Conservation (phyloP, 768 basidiomycete genomes). For the Glaciozyma antarctica region DNA sequence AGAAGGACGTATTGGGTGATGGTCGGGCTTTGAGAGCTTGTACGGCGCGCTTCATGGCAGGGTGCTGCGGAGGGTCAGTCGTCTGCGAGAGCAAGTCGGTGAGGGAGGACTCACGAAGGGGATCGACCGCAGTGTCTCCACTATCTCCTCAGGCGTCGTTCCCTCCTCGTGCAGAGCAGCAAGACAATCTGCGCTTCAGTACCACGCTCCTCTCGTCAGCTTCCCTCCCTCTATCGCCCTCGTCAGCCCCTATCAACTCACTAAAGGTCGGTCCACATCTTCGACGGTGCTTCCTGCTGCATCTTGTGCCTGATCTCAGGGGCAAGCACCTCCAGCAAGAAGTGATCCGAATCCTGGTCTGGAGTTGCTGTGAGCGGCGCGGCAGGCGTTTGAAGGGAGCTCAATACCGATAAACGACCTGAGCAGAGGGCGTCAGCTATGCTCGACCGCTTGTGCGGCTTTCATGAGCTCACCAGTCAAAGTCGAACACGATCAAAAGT, state of each 20-base stretch:
- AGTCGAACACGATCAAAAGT: slow-evolving; percentile 73
- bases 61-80: slow-evolving; percentile 54
- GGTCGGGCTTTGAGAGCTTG: slow-evolving; percentile 57
- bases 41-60: slow-evolving; percentile 88
- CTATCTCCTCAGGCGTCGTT: slow-evolving; percentile 62
- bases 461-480: slow-evolving; percentile 63
- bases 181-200: slow-evolving; percentile 55
- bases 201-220: not conserved
- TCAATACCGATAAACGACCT: not conserved
- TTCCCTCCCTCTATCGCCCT: not conserved
- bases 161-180: slow-evolving; percentile 62
- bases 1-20: slow-evolving; percentile 53
- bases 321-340: slow-evolving; percentile 65
- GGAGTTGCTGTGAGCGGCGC: slow-evolving; percentile 44
- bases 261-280: slow-evolving; percentile 94
- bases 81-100: not conserved
- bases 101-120: slow-evolving; percentile 60
- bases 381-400: too few species aligned
- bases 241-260: slow-evolving; percentile 42
- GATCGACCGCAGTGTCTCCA: slow-evolving; percentile 63
- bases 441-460: slow-evolving; percentile 1
- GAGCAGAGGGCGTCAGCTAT: too few species aligned
- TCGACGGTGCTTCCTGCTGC: slow-evolving; percentile 52
- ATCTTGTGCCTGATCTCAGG: slow-evolving; percentile 75
- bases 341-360: slow-evolving; percentile 95